These are phyloP conservation scores for Lasiodiplodia sp. DNA, from an alignment of 2,329 filamentous ascomycete species.

Conservation along the genomic window DNA sequence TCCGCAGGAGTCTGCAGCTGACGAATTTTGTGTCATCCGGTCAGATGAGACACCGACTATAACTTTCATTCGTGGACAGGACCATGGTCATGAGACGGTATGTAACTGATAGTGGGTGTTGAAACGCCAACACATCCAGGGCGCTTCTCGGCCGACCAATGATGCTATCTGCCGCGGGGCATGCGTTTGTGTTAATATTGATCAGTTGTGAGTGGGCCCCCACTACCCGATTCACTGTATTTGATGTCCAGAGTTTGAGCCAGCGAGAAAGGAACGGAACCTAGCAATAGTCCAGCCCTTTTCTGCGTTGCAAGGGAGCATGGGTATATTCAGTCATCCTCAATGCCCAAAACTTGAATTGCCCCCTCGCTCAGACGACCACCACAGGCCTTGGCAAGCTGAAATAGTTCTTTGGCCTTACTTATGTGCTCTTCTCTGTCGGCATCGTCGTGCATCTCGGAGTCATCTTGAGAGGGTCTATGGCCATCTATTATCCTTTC, in stretches of 20 bases:
- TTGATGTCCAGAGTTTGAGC: not conserved
- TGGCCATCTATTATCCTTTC: constrained; percentile 30
- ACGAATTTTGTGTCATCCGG: not conserved
- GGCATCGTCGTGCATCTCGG: constrained; percentile 34
- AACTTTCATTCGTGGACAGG: not conserved
- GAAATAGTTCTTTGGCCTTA: constrained; percentile 38
- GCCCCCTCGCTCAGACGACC: constrained; percentile 33
- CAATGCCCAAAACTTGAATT: constrained; percentile 11
- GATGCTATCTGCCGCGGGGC: not conserved
- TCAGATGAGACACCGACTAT: not conserved
- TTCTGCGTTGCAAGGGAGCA: not conserved
- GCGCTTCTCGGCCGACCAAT: not conserved
- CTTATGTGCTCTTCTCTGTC: constrained; percentile 34
- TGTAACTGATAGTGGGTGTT: not conserved
- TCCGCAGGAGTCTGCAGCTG: not conserved
- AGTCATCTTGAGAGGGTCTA: constrained; percentile 33
- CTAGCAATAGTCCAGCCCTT: not conserved
- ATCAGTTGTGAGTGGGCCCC: not conserved
- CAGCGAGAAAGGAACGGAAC: not conserved
- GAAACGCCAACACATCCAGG: not conserved
- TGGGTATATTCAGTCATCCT: not conserved
- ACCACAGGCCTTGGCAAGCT: constrained; percentile 37
- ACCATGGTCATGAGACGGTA: not conserved
- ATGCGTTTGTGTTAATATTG: not conserved
- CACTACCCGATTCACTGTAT: not conserved